A percentile compares a stretch with the other conserved stretches of the same genome.
Evolutionary conservation across 2,329 filamentous ascomycete species (phyloP).

Genomic region (Xylariales sp.): DNA sequence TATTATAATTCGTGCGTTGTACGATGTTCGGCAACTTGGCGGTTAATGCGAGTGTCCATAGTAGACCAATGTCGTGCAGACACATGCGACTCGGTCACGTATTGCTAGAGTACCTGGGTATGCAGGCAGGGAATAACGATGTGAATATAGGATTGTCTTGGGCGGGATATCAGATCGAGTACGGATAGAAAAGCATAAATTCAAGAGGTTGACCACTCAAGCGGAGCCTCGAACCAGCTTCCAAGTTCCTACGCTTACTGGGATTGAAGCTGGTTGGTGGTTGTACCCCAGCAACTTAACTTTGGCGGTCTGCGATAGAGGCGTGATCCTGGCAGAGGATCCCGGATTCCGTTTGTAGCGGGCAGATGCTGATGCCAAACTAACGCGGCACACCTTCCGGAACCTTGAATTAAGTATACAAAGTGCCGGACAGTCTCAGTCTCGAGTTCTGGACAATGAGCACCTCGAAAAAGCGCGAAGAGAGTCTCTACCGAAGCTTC

Average conservation of each 20-base stretch:
- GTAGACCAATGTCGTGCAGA: constrained; percentile 41
- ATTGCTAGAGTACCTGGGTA: constrained; percentile 6
- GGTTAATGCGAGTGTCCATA: constrained; percentile 10
- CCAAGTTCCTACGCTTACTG: not conserved
- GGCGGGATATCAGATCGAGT: not conserved
- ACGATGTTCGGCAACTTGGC: constrained; percentile 17
- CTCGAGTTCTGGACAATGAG: too few relatives aligned
- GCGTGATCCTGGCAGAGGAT: constrained; percentile 1
- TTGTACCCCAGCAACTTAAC: not conserved
- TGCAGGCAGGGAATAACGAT: not conserved
- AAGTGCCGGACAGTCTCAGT: too few relatives aligned
- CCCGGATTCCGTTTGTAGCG: not conserved
- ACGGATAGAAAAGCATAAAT: constrained; percentile 4
- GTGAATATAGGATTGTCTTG: not conserved
- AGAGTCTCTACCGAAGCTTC: too few relatives aligned
- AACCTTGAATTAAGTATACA: too few relatives aligned
- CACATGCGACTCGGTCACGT: constrained; percentile 31
- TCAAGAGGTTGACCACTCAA: constrained; percentile 12
- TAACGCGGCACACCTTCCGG: too few relatives aligned
- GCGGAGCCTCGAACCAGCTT: constrained; percentile 6
- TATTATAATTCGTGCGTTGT: constrained; percentile 7
- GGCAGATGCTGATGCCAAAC: too few relatives aligned
- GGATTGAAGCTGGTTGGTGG: constrained; percentile 5
- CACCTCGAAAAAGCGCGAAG: too few relatives aligned
- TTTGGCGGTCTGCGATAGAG: not conserved